A percentile compares a stretch with the other conserved stretches of the same genome.
Evolutionary conservation across 2,329 filamentous ascomycete genomes (phyloP).

Genomic region (Fusarium protoensiforme): DNA sequence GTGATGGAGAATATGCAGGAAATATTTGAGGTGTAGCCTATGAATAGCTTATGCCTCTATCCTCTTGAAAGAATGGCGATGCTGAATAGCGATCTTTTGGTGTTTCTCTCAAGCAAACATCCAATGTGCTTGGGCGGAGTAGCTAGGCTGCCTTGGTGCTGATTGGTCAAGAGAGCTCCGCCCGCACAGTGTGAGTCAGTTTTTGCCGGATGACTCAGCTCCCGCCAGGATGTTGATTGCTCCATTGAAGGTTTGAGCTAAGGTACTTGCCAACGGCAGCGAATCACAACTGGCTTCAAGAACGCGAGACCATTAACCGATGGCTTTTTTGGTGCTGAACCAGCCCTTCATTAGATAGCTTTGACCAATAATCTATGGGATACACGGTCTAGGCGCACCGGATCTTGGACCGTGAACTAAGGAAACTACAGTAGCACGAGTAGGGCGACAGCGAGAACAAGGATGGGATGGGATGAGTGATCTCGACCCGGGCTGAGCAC

Average conservation of each 20-base stretch:
- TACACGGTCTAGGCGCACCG: neutral
- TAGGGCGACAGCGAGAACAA: neutral
- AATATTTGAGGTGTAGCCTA: neutral
- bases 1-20: neutral
- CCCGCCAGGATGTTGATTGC: neutral
- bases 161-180: neutral
- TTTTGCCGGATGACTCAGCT: neutral
- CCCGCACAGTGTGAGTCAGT: conserved; percentile 16
- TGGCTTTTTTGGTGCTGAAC: neutral
- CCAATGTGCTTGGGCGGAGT: neutral
- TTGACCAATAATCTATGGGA: neutral
- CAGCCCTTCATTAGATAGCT: neutral
- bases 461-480: neutral
- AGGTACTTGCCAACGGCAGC: neutral
- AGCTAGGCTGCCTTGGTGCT: neutral
- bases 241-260: neutral
- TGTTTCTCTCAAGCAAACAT: conserved; percentile 16
- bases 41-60: neutral
- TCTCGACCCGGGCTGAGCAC: conserved; percentile 5
- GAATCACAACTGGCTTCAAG: neutral
- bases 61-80: neutral
- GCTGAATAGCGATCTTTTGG: conserved; percentile 1
- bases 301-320: neutral
- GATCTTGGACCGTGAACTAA: neutral
- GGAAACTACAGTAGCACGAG: neutral